These are phyloP conservation scores for Colletotrichum liaoningense DNA, from an alignment of 2,329 filamentous ascomycete genomes.

Conservation along the genomic window DNA sequence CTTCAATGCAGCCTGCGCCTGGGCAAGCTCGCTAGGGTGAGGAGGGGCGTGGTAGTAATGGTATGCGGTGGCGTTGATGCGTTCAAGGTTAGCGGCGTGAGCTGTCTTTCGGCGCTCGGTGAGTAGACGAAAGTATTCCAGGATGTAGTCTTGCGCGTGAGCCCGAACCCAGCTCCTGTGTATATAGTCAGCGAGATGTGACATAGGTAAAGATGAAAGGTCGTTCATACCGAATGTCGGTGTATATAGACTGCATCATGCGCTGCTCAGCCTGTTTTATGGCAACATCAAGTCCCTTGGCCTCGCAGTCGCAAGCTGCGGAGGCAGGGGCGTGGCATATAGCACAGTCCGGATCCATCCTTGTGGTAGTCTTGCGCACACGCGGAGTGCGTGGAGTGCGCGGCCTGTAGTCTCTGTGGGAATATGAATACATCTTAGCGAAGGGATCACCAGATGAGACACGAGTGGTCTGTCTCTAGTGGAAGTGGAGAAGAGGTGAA, in stretches of 20 bases:
- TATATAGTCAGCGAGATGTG: slow-evolving; percentile 33
- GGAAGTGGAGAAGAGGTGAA: neutral
- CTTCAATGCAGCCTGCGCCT: slow-evolving; percentile 75
- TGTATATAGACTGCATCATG: slow-evolving; percentile 73
- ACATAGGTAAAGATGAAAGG: slow-evolving; percentile 4
- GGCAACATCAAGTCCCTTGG: slow-evolving; percentile 71
- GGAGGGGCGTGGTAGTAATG: slow-evolving; percentile 69
- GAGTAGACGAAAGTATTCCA: slow-evolving; percentile 72
- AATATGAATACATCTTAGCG: slow-evolving; percentile 63
- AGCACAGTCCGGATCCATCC: slow-evolving; percentile 77
- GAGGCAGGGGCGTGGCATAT: slow-evolving; percentile 72
- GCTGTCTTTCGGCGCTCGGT: slow-evolving; percentile 70
- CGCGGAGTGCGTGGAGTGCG: slow-evolving; percentile 34
- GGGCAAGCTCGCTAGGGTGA: slow-evolving; percentile 71
- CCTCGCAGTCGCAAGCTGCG: slow-evolving; percentile 73
- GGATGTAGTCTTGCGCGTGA: slow-evolving; percentile 76
- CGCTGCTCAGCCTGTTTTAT: slow-evolving; percentile 71
- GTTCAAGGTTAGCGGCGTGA: slow-evolving; percentile 67
- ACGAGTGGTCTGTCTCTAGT: slow-evolving; percentile 31
- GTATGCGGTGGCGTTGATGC: slow-evolving; percentile 65
- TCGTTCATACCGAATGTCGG: slow-evolving; percentile 68
- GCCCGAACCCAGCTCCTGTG: slow-evolving; percentile 71
- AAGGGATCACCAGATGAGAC: slow-evolving; percentile 38
- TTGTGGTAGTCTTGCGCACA: slow-evolving; percentile 61
- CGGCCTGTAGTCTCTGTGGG: slow-evolving; percentile 51